Evolutionary conservation across 2,329 filamentous ascomycete genomes (phyloP).

Genomic region (Colletotrichum magnum): DNA sequence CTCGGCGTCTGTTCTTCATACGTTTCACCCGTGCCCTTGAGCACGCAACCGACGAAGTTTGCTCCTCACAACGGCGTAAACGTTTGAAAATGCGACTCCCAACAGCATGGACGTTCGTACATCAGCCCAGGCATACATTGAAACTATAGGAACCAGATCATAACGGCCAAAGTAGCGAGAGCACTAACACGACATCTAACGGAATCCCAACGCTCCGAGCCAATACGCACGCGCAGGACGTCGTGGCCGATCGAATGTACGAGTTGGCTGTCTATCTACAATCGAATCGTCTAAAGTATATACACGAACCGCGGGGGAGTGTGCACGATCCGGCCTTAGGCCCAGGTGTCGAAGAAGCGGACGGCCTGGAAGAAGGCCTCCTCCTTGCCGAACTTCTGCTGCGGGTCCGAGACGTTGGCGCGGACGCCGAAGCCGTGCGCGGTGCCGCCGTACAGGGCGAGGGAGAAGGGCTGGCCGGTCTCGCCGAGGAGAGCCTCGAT

Average conservation of each 20-base stretch:
- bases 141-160: too few species aligned
- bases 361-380: conserved; percentile 83
- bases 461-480: conserved; percentile 72
- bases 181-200: too few species aligned
- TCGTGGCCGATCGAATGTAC: not conserved
- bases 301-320: not conserved
- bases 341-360: conserved; percentile 77
- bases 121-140: too few species aligned
- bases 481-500: conserved; percentile 72
- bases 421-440: conserved; percentile 82
- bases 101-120: too few species aligned
- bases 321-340: conserved; percentile 35
- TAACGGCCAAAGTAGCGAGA: too few species aligned
- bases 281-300: not conserved
- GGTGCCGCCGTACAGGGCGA: conserved; percentile 78
- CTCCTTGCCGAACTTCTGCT: conserved; percentile 80
- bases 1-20: not conserved
- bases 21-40: not conserved
- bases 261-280: not conserved
- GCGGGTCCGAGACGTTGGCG: conserved; percentile 66
- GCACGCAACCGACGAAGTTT: not conserved
- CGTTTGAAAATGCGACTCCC: too few species aligned
- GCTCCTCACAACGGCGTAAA: too few species aligned
- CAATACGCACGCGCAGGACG: too few species aligned
- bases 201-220: too few species aligned